phyloP scores from a whole-genome alignment of 768 basidiomycete genomes.

The Russula brevipes region DNA sequence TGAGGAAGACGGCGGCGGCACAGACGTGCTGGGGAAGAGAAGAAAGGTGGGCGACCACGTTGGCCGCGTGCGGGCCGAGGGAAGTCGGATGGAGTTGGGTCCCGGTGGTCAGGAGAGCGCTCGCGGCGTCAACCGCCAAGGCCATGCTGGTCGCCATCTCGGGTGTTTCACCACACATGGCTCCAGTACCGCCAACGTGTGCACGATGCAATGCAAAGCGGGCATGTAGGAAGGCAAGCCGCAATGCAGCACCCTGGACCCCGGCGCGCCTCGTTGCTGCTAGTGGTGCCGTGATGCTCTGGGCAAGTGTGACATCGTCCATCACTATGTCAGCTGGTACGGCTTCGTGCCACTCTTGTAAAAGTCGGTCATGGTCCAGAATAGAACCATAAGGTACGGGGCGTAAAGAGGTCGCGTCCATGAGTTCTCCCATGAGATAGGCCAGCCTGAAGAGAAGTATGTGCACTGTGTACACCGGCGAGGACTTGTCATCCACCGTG shows the following conservation, averaged over 20 bases:
- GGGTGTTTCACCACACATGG: conserved; percentile 16
- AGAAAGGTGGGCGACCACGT: conserved; percentile 77
- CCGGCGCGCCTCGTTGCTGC: conserved; percentile 59
- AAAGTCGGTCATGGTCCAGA: conserved; percentile 62
- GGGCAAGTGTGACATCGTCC: conserved; percentile 70
- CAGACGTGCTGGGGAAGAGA: conserved; percentile 84
- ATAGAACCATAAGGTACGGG: conserved; percentile 67
- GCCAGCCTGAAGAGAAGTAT: conserved; percentile 72
- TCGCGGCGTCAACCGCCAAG: conserved; percentile 69
- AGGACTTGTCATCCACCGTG: conserved; percentile 54
- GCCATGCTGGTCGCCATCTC: conserved; percentile 47
- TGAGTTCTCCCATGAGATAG: conserved; percentile 75
- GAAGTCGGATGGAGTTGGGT: conserved; percentile 74
- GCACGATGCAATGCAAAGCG: conserved; percentile 82
- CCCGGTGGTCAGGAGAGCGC: conserved; percentile 72
- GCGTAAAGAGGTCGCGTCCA: conserved; percentile 78
- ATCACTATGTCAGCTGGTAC: conserved; percentile 69
- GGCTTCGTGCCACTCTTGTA: conserved; percentile 72
- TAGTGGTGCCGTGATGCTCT: conserved; percentile 61
- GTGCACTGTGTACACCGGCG: conserved; percentile 67
- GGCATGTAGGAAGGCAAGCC: conserved; percentile 73
- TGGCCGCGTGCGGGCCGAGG: conserved; percentile 58
- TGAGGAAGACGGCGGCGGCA: conserved; percentile 86
- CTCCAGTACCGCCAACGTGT: conserved; percentile 44
- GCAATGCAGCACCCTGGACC: conserved; percentile 77